Percentiles rank a stretch among this genome's conserved stretches.
phyloP scores from a whole-genome alignment of 2,329 filamentous ascomycete genomes.

The Aplosporella prunicola region DNA sequence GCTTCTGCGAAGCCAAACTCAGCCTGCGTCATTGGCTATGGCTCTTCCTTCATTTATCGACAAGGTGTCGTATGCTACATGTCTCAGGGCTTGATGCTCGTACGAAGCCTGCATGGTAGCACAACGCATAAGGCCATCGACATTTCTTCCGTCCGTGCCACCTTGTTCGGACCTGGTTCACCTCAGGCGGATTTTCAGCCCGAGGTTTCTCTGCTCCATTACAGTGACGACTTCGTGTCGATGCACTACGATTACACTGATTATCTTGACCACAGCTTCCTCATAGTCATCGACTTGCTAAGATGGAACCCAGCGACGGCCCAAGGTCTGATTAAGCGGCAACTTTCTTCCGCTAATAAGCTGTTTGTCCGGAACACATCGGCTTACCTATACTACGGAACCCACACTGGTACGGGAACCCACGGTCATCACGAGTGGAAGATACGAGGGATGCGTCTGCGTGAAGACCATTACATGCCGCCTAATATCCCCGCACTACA shows the following conservation, averaged over 20 bases:
- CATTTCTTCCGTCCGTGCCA: no score
- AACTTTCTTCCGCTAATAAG: constrained; percentile 29
- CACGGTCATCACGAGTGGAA: constrained; percentile 54
- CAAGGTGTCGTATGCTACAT: constrained; percentile 58
- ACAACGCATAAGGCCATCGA: no score
- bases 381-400: constrained; percentile 56
- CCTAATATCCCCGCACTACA: constrained; percentile 35
- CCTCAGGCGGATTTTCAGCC: constrained; percentile 2
- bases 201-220: constrained; percentile 22
- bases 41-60: constrained; percentile 52
- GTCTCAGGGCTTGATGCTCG: not conserved
- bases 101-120: not conserved
- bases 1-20: constrained; percentile 54
- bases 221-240: constrained; percentile 24
- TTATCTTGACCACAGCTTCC: not conserved
- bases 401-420: constrained; percentile 44
- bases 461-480: not conserved
- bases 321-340: not conserved
- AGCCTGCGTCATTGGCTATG: constrained; percentile 50
- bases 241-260: constrained; percentile 15
- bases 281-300: constrained; percentile 14
- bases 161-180: no score
- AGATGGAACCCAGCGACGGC: constrained; percentile 10
- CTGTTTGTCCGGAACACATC: constrained; percentile 59
- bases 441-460: constrained; percentile 38